Base-by-base conservation (phyloP, 192 early-diverging fungal species). In the Globomyces pollinis-pini region DNA sequence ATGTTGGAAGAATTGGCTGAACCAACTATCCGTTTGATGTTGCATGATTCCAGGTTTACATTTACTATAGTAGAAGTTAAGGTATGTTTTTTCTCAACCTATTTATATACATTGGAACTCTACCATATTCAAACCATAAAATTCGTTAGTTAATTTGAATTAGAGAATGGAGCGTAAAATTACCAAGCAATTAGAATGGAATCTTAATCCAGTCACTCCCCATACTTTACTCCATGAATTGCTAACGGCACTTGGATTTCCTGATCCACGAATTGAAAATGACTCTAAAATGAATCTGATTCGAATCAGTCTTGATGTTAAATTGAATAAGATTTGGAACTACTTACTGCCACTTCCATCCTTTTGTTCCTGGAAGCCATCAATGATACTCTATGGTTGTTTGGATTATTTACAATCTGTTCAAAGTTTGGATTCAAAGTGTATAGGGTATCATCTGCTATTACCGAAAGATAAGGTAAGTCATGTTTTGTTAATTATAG, bases 131-230 rank as follows among this genome's bases (percentile, higher is more conserved):
- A n/a, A n/a, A n/a, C n/a, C n/a, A n/a, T n/a, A n/a, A n/a, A n/a
- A n/a, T n/a, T n/a, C n/a, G n/a, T n/a, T n/a, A n/a, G 38, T 39
- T 34, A 18, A 15, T 41, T 55, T 6, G 13, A 4, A 35, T 15
- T 35, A 55, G 53, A 35, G 53, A 35, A 55, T 55, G 53, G 53
- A 55, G 23, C 53, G 53, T 21, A 55, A 55, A 26, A 28, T 55
- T 16, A 41, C 38, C 9, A 1, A n/a, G 11, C 6, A 6, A 0
- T 24, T 55, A n/a, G 6, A 6, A 26, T 55, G 53, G 53, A 28
- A 55, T 12, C n/a, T 55, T 4, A 21, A 4, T 9, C 33, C 29
- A 6, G 53, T 55, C 2, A 55, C 53, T 4, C 53, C 53, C 3
- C 33, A 38, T 35, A 33, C 35, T 6, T 24, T 55, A 24, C 13